phyloP scores from a whole-genome alignment of 495 filamentous ascomycete species.

The Aspergillus sparsus region DNA sequence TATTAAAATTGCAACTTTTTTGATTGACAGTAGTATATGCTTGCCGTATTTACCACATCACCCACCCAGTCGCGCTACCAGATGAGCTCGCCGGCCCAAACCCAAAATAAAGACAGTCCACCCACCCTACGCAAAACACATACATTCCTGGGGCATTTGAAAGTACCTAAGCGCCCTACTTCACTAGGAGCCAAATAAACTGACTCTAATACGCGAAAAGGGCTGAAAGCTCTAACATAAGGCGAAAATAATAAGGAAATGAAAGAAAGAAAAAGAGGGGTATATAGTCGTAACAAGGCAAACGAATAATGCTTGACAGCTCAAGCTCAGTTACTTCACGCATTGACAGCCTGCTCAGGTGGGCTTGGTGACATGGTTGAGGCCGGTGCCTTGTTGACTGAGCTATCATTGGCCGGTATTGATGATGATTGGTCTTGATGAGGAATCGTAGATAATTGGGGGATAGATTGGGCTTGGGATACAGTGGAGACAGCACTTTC shows the following conservation, averaged over 20 bases:
- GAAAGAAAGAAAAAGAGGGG: conserved; percentile 19
- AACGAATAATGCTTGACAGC: conserved; percentile 8
- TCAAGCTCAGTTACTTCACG: conserved; percentile 17
- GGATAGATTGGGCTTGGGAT: neutral
- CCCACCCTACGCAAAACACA: conserved; percentile 5
- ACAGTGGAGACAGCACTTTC: conserved; percentile 15
- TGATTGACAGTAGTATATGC: conserved; percentile 9
- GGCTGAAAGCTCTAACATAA: conserved; percentile 3
- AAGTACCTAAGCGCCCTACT: neutral
- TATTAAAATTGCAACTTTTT: conserved; percentile 18
- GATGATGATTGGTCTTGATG: conserved; percentile 14
- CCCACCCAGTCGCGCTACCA: conserved; percentile 3
- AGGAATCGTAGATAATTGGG: conserved; percentile 3
- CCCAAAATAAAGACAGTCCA: conserved; percentile 11
- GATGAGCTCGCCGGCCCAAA: conserved; percentile 5
- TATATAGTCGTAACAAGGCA: conserved; percentile 27
- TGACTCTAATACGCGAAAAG: conserved; percentile 5
- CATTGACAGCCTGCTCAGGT: conserved; percentile 30
- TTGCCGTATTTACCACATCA: conserved; percentile 16
- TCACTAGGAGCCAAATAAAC: neutral
- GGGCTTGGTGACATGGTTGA: conserved; percentile 21
- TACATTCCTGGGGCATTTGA: neutral
- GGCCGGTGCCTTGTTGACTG: conserved; percentile 14
- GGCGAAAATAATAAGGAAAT: conserved; percentile 15
- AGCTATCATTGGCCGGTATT: neutral